Evolutionary conservation across 768 basidiomycete genomes (phyloP), one percentile per base, ranked within the genome.

Genomic region (Lactarius indigo): DNA sequence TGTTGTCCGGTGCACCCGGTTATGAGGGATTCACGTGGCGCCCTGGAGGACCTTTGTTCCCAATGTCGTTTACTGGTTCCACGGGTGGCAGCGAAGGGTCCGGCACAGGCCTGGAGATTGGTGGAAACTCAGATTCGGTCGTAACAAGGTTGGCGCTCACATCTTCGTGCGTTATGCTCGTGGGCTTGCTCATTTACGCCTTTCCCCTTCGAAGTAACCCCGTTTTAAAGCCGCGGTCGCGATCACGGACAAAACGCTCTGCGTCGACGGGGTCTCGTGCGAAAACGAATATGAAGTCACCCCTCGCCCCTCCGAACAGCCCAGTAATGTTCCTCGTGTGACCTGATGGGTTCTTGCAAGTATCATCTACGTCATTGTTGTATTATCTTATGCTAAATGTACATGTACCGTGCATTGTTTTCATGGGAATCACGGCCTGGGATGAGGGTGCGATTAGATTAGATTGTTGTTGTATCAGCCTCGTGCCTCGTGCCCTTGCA

Each of bases 11-110:
- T 59, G 68, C 70, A 28, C 70, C 70, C 23, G 70, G 70, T 20
- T 66, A 71, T 52, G 68, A 37, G 52, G 70, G 70, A 1, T 71
- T 69, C 63, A 62, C 68, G 39, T 71, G 70, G 70, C 64, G 70
- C 13, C 70, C 70, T 15, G 70, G 70, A 23, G 70, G 70, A 4
- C 70, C 70, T 8, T 63, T 71, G 13, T 71, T 71, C 41, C 68
- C 70, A 31, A 70, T 63, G 68, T 64, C 70, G 41, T 71, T 71
- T 33, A 31, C 57, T 35, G 66, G 69, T 31, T 35, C 69, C 58
- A 50, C 61, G 30, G 57, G 15, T n/a, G 33, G 42, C 37, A 39
- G 54, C 33, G 65, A 66, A 17, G 59, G 64, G 28, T 26, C 55
- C 44, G 66, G 44, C 59, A 52, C 57, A 58, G 62, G 41, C 57